These are phyloP conservation scores for Xylaria hypoxylon DNA, from an alignment of 2,329 filamentous ascomycete species.

Conservation along the genomic window DNA sequence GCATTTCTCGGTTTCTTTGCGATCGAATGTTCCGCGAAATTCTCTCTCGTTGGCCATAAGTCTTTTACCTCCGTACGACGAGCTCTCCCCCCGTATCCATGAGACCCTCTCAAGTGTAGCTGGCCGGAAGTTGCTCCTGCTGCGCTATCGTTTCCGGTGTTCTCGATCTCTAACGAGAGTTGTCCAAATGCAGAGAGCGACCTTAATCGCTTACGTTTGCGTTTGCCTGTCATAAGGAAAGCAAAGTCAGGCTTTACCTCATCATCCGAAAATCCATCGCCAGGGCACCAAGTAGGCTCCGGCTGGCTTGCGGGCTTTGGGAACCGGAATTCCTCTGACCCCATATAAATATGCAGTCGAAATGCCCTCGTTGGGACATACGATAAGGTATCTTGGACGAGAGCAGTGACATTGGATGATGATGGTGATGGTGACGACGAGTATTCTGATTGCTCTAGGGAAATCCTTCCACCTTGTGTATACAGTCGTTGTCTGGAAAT, in stretches of 20 bases:
- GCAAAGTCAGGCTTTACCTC: constrained; percentile 44
- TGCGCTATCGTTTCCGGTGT: neutral
- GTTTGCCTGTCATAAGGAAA: constrained; percentile 41
- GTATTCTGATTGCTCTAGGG: neutral
- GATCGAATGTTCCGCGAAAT: constrained; percentile 44
- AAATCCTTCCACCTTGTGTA: neutral
- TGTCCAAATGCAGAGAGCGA: constrained; percentile 42
- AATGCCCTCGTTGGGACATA: constrained; percentile 50
- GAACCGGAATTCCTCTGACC: constrained; percentile 40
- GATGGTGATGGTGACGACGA: neutral
- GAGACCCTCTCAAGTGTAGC: neutral
- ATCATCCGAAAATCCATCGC: constrained; percentile 50
- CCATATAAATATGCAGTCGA: constrained; percentile 37
- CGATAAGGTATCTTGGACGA: neutral
- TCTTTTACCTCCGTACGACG: constrained; percentile 38
- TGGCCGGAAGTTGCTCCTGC: neutral
- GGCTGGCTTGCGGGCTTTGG: constrained; percentile 43
- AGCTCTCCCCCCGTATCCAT: constrained; percentile 19
- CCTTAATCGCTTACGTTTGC: constrained; percentile 42
- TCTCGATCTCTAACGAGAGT: constrained; percentile 40
- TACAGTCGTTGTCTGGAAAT: constrained; percentile 6
- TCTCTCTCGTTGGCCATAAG: constrained; percentile 47
- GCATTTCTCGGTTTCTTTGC: constrained; percentile 15
- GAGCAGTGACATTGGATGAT: neutral
- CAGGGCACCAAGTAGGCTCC: constrained; percentile 43